Evolutionary conservation across 768 basidiomycete species (phyloP).

Genomic region (Phanerodontia chrysosporium): DNA sequence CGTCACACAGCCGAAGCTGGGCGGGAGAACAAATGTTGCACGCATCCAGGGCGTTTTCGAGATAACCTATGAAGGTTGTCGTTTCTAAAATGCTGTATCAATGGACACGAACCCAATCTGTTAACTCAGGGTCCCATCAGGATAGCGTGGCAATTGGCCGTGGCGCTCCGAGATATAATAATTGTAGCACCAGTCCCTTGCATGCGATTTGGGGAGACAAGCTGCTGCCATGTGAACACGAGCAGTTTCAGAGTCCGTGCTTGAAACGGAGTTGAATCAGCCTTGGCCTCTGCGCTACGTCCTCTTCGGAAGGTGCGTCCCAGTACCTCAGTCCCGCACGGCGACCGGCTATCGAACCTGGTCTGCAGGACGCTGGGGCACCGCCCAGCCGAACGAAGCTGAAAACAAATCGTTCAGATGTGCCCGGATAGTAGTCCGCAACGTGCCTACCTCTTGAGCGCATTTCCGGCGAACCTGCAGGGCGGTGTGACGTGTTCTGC

Average conservation of each 20-base stretch:
- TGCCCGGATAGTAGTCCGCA: not conserved
- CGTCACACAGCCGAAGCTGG: constrained; percentile 3
- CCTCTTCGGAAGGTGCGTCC: constrained; percentile 9
- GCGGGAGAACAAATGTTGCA: constrained; percentile 3
- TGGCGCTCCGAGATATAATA: constrained; percentile 6
- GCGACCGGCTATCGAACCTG: not conserved
- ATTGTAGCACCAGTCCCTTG: constrained; percentile 1
- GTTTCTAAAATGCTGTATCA: constrained; percentile 9
- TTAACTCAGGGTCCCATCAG: not conserved
- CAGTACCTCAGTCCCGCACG: not conserved
- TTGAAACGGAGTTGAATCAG: constrained; percentile 5
- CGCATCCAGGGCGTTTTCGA: constrained; percentile 6
- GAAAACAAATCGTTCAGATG: no score
- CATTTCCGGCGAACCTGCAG: not conserved
- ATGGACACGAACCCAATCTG: constrained; percentile 13
- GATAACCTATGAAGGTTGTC: constrained; percentile 10
- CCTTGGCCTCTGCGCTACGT: constrained; percentile 5
- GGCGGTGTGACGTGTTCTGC: not conserved
- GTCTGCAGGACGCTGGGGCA: not conserved
- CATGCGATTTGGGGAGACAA: not conserved
- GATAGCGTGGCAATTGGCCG: constrained; percentile 3
- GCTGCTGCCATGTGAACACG: not conserved
- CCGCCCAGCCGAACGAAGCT: no score
- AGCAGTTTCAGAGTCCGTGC: not conserved
- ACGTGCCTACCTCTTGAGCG: not conserved